Conservation (phyloP, 192 early-diverging fungal species). For the Coemansia umbellata region DNA sequence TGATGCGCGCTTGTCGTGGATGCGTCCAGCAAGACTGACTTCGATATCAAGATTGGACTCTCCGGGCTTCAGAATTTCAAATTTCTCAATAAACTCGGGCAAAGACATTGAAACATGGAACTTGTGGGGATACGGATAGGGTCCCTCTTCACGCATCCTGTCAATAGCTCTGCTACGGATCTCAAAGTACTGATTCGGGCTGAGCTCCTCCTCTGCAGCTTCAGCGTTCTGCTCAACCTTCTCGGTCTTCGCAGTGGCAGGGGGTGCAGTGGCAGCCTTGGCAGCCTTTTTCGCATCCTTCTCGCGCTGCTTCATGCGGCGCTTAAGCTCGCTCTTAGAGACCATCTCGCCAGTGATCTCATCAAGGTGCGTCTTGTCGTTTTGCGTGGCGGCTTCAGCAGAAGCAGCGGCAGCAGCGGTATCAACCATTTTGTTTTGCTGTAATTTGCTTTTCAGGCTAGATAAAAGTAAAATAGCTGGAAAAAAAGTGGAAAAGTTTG, state of each 20-base stretch:
- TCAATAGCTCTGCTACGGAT: conserved; percentile 82
- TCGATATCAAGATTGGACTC: conserved; percentile 61
- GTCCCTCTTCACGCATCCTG: conserved; percentile 76
- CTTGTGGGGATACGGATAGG: conserved; percentile 98
- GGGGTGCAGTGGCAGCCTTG: conserved; percentile 57
- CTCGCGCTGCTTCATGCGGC: conserved; percentile 80
- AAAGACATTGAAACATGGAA: conserved; percentile 87
- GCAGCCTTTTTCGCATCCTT: conserved; percentile 91
- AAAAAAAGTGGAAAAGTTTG: conserved; percentile 2
- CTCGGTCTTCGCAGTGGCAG: conserved; percentile 39
- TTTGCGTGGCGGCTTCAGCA: conserved; percentile 19
- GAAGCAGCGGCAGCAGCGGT: conserved; percentile 10
- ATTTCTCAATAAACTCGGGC: conserved; percentile 86
- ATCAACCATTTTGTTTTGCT: conserved; percentile 38
- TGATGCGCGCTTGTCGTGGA: conserved; percentile 93
- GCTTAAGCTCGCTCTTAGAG: conserved; percentile 95
- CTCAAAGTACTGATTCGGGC: conserved; percentile 97
- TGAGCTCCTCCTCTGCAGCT: conserved; percentile 77
- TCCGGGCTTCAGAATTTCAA: conserved; percentile 60
- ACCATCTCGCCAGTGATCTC: conserved; percentile 88
- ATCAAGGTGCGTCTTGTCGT: conserved; percentile 66
- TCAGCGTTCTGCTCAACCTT: conserved; percentile 56
- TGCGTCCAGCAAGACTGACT: conserved; percentile 83
- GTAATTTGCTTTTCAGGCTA: neutral
- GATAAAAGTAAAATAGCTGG: neutral